Conservation (phyloP, 1,139 yeast species). For the Candida sp. region DNA sequence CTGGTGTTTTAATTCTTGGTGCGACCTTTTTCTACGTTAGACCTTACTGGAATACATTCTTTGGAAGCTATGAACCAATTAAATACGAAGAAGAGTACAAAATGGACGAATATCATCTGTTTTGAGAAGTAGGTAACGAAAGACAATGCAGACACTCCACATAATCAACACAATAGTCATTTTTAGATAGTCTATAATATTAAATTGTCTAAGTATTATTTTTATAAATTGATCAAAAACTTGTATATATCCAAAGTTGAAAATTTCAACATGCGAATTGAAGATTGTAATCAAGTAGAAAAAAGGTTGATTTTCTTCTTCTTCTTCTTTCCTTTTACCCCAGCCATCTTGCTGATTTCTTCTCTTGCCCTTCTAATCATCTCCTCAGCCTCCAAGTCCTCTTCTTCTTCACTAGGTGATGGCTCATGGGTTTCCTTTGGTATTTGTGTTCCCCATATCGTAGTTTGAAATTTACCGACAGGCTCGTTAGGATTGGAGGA, state of each 20-base stretch:
- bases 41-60: slow-evolving; percentile 6
- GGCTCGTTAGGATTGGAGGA: slow-evolving; percentile 8
- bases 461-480: slow-evolving; percentile 26
- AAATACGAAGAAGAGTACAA: slow-evolving; percentile 14
- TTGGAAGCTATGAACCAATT: slow-evolving; percentile 3
- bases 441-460: slow-evolving; percentile 63
- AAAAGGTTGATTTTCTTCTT: slow-evolving; percentile 36
- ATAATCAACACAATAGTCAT: too few relatives aligned
- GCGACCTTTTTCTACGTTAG: slow-evolving; percentile 28
- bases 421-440: slow-evolving; percentile 29
- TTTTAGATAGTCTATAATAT: background rate
- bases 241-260: too few relatives aligned
- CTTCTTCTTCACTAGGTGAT: slow-evolving; percentile 19
- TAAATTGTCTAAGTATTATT: too few relatives aligned
- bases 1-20: slow-evolving; percentile 45
- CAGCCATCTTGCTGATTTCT: slow-evolving; percentile 33
- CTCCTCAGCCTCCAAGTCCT: slow-evolving; percentile 47
- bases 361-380: slow-evolving; percentile 48
- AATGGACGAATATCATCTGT: background rate
- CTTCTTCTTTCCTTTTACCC: slow-evolving; percentile 28
- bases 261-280: background rate
- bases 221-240: too few relatives aligned
- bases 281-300: slow-evolving; percentile 7
- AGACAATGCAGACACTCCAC: too few relatives aligned
- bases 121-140: background rate